phyloP scores from a whole-genome alignment of 768 basidiomycete genomes.

The Termitomyces sp. region DNA sequence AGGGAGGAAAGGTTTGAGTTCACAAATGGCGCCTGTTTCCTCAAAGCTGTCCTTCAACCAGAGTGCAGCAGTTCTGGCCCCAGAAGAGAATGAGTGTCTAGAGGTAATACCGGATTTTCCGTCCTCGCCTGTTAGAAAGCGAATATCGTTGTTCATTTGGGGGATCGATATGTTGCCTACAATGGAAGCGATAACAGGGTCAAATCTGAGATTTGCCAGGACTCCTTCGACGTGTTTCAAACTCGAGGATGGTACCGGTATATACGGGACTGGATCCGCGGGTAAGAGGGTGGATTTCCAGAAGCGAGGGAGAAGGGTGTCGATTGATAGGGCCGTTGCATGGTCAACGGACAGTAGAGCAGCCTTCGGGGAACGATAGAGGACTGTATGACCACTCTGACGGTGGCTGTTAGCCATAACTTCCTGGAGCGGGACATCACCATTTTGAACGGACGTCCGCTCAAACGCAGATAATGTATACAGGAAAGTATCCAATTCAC shows the following conservation, averaged over 20 bases:
- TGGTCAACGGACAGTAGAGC: conserved; percentile 47
- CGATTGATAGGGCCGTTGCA: conserved; percentile 40
- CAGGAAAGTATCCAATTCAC: conserved; percentile 34
- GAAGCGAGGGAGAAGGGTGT: conserved; percentile 62
- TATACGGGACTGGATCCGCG: conserved; percentile 35
- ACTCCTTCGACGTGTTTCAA: conserved; percentile 52
- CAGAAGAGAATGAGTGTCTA: conserved; percentile 77
- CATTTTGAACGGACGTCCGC: not conserved
- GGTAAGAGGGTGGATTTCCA: conserved; percentile 71
- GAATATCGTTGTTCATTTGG: conserved; percentile 65
- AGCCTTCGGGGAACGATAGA: conserved; percentile 37
- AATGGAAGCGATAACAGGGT: conserved; percentile 62
- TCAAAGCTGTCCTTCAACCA: conserved; percentile 78
- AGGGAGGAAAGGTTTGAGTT: conserved; percentile 54
- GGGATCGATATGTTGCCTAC: conserved; percentile 64
- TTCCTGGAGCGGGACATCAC: conserved; percentile 12
- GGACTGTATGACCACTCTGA: conserved; percentile 25
- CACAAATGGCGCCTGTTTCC: conserved; percentile 69
- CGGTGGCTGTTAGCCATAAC: conserved; percentile 11
- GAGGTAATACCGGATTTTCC: conserved; percentile 64
- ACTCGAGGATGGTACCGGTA: conserved; percentile 54
- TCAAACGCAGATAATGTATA: conserved; percentile 16
- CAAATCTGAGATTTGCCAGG: conserved; percentile 56
- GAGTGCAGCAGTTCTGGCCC: conserved; percentile 57
- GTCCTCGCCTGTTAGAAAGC: conserved; percentile 84